Percentiles rank a stretch among this genome's conserved stretches.
Conservation (phyloP, 192 early-diverging fungal species). For the Linderina pennispora region DNA sequence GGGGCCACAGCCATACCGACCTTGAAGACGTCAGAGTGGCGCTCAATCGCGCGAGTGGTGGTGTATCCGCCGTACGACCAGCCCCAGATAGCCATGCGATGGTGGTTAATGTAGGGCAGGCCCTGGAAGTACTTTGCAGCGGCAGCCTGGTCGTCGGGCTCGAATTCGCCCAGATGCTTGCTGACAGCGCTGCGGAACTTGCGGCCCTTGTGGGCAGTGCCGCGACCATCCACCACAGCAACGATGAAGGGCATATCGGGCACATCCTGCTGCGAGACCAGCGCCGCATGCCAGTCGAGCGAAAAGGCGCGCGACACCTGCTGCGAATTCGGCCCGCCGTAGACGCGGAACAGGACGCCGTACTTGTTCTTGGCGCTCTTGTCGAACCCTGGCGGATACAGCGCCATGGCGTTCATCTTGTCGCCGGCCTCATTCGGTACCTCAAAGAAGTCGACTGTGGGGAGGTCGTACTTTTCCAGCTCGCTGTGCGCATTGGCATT, state of each 20-base stretch:
- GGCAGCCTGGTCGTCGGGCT: conserved; percentile 81
- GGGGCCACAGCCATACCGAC: conserved; percentile 93
- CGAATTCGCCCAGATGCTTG: conserved; percentile 72
- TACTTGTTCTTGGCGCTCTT: conserved; percentile 57
- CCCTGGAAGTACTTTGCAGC: conserved; percentile 64
- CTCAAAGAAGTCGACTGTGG: conserved; percentile 44
- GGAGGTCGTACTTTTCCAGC: conserved; percentile 55
- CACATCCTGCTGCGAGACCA: conserved; percentile 51
- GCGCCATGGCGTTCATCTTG: conserved; percentile 74
- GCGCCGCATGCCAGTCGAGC: conserved; percentile 67
- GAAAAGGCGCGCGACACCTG: conserved; percentile 57
- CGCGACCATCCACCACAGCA: conserved; percentile 78
- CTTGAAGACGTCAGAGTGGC: conserved; percentile 71
- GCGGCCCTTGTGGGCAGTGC: conserved; percentile 84
- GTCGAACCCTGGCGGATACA: conserved; percentile 77
- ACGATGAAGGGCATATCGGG: conserved; percentile 61
- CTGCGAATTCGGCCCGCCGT: conserved; percentile 91
- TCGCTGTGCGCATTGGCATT: conserved; percentile 48
- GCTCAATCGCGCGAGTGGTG: conserved; percentile 79
- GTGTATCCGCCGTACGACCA: conserved; percentile 95
- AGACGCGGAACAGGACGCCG: conserved; percentile 81
- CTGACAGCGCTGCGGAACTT: conserved; percentile 68
- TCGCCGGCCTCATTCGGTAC: conserved; percentile 43
- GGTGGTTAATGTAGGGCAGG: conserved; percentile 72
- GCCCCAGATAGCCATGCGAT: conserved; percentile 89